Evolutionary conservation across 306 rosid genomes (phyloP).

Genomic region (Citrullus amarus): DNA sequence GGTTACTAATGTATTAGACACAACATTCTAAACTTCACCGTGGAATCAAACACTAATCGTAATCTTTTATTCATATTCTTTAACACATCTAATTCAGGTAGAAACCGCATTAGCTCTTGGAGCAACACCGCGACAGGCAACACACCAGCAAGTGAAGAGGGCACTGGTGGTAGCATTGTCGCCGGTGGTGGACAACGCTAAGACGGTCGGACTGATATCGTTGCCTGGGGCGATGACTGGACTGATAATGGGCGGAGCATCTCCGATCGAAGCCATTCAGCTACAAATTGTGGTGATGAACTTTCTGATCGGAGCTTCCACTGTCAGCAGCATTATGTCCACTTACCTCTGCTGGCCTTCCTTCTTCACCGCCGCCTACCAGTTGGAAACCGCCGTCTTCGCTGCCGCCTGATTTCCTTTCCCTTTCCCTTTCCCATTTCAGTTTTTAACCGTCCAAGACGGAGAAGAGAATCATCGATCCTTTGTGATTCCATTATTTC

Average conservation of each 20-base stretch:
- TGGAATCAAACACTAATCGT: not conserved
- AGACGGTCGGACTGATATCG: constrained; percentile 83
- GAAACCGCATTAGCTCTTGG: constrained; percentile 95
- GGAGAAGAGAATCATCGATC: too few relatives aligned
- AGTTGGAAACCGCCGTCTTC: constrained; percentile 66
- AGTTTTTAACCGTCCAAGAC: not conserved
- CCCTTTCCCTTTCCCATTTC: not conserved
- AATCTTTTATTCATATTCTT: not conserved
- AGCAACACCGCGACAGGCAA: constrained; percentile 88
- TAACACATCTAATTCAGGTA: constrained; percentile 27
- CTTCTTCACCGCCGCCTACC: constrained; percentile 84
- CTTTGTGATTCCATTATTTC: not conserved
- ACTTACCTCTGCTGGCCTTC: constrained; percentile 87
- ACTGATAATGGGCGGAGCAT: constrained; percentile 96
- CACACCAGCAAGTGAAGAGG: constrained; percentile 77
- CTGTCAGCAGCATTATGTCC: constrained; percentile 76
- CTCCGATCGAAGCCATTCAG: constrained; percentile 89
- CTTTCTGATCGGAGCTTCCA: constrained; percentile 83
- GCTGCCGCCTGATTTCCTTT: constrained; percentile 12
- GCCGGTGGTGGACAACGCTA: constrained; percentile 80
- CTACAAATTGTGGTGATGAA: constrained; percentile 94
- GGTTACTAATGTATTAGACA: too few relatives aligned
- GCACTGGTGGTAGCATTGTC: constrained; percentile 65
- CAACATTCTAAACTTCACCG: too few relatives aligned
- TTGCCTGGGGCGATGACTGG: constrained; percentile 99